Percentiles rank a stretch among this genome's conserved stretches.
phyloP scores from a whole-genome alignment of 331 rosid species.

The Cydonia oblonga region DNA sequence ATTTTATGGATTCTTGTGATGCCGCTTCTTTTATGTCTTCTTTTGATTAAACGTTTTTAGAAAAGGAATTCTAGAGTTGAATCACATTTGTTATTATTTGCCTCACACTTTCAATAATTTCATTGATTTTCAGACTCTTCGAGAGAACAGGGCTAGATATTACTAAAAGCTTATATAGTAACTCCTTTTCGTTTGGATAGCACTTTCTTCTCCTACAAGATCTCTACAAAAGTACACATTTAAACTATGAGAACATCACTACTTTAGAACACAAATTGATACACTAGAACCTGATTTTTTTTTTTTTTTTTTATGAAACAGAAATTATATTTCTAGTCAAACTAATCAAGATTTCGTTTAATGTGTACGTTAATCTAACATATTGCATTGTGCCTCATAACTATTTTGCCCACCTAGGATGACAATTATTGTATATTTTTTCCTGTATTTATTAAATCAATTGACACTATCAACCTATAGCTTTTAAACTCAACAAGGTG shows the following conservation, averaged over 20 bases:
- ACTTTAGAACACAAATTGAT: neutral
- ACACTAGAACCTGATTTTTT: neutral
- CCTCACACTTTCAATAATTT: neutral
- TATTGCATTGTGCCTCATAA: neutral
- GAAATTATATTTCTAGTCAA: neutral
- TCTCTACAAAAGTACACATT: neutral
- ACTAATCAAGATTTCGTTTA: neutral
- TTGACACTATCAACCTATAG: neutral
- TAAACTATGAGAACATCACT: neutral
- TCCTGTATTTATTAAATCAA: neutral
- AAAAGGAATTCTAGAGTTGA: neutral
- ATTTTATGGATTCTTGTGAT: constrained; percentile 40
- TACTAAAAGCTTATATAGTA: neutral
- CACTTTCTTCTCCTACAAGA: neutral
- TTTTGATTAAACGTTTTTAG: constrained; percentile 12
- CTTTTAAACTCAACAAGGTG: neutral
- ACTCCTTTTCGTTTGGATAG: neutral
- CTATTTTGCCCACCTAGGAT: neutral
- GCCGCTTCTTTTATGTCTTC: constrained; percentile 23
- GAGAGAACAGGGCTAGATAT: neutral
- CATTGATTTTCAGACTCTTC: neutral
- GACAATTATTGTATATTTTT: neutral
- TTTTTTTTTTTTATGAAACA: neutral
- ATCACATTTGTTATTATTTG: neutral
- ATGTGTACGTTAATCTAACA: neutral